Evolutionary conservation across 352 stramenopile genomes (phyloP), one percentile per base, ranked within the genome.

Genomic region (Sclerospora graminicola): DNA sequence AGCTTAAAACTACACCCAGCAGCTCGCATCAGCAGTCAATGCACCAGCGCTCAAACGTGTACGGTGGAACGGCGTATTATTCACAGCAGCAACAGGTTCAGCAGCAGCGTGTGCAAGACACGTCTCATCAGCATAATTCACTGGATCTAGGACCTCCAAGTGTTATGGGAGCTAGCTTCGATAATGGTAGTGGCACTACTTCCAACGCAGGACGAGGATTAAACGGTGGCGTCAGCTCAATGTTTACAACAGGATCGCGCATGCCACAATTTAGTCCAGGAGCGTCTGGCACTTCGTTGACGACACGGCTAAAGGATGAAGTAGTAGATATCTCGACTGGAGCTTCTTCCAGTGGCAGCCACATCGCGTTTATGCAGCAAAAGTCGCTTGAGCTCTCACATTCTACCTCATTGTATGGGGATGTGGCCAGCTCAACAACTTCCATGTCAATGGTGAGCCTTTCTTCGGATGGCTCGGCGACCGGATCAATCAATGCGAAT

Each of bases 1-100:
- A 68, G 51, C 54, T 72, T 27, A 72, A 72, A 55, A 44, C 57
- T n/a, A 57, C 47, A 7, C 29, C 43, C 3, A 56, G 35, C 51
- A 63, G 24, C 23, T 55, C 56, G 14, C 66, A 77, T 27, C 60
- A 70, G 31, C 63, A 75, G 21, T 20, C 58, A 6, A 60, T 65
- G 44, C 63, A 66, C 24, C 54, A 65, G 16, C 54, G 51, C 18
- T 46, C 61, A 13, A 56, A 49, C 15, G 51, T 68, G 54, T 68
- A 64, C 33, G 34, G 51, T 4, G 29, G 32, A 5, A 16, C 49
- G 16, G 18, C 49, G 10, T 71, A 68, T 41, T 68, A 51, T 40
- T 48, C 54, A 2, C 57, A 65, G 55, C 54, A 65, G 29, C 49
- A 54, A 35, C 30, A 35, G 2, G 13, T 18, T 33, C 24, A 36